Percentiles rank a stretch among this genome's conserved stretches.
Conservation (phyloP, 495 filamentous ascomycete genomes). For the Baudoinia panamericana region DNA sequence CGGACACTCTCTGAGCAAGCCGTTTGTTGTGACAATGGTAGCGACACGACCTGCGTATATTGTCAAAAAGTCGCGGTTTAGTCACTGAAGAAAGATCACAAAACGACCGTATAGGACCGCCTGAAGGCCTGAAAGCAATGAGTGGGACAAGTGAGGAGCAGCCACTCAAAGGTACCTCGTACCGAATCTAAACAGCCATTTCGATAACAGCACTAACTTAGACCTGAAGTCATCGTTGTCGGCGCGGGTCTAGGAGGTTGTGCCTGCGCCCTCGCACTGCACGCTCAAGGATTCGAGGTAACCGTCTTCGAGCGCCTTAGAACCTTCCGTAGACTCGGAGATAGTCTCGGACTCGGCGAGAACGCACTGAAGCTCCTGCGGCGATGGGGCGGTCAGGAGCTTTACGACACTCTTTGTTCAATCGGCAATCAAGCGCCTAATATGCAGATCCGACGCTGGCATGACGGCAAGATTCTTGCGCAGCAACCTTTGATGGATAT, state of each 20-base stretch:
- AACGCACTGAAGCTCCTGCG: conserved; percentile 39
- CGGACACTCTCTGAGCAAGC: no score
- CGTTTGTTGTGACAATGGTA: no score
- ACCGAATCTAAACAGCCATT: neutral
- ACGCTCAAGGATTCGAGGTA: conserved; percentile 40
- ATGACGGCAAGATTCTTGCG: conserved; percentile 37
- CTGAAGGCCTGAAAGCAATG: neutral
- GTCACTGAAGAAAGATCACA: no score
- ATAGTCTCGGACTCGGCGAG: conserved; percentile 39
- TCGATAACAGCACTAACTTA: neutral
- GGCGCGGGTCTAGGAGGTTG: conserved; percentile 45
- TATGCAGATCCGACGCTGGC: conserved; percentile 37
- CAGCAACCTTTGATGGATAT: conserved; percentile 45
- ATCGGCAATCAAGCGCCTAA: conserved; percentile 42
- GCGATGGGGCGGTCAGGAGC: conserved; percentile 36
- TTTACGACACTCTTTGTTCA: conserved; percentile 27
- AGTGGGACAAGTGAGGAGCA: neutral
- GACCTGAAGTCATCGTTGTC: conserved; percentile 35
- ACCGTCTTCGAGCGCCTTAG: conserved; percentile 38
- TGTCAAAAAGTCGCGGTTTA: no score
- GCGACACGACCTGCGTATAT: no score
- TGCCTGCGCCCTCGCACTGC: conserved; percentile 38
- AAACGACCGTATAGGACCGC: no score
- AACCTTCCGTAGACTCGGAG: conserved; percentile 38
- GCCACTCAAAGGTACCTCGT: neutral